Conservation (phyloP, 257 asterid species). For the Oldenlandia corymbosa region DNA sequence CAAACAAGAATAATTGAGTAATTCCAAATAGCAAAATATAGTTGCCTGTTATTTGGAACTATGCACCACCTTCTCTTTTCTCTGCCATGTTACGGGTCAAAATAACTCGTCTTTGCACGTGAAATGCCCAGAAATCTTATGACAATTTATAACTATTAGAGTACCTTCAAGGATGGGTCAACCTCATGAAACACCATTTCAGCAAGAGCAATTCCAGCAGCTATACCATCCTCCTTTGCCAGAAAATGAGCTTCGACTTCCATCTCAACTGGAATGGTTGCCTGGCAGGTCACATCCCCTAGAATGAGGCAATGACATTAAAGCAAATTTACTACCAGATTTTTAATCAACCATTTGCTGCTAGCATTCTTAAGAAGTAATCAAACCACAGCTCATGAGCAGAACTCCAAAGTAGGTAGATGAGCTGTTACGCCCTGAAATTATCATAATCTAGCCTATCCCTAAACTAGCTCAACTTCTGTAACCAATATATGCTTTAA, state of each 20-base stretch:
- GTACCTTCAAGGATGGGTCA: conserved; percentile 83
- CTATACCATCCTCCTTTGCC: conserved; percentile 91
- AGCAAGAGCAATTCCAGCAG: conserved; percentile 89
- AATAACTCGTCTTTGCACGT: not conserved
- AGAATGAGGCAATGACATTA: conserved; percentile 14
- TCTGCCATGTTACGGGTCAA: no score
- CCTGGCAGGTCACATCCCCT: conserved; percentile 97
- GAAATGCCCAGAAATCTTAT: not conserved
- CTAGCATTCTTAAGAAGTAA: not conserved
- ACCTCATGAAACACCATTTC: conserved; percentile 84
- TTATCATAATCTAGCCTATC: not conserved
- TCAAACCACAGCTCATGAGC: not conserved
- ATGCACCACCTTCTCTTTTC: no score
- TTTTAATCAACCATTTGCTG: not conserved
- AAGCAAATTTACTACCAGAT: not conserved
- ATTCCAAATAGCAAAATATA: no score
- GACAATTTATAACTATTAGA: not conserved
- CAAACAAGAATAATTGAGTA: not conserved
- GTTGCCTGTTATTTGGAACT: not conserved
- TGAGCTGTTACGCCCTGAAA: not conserved
- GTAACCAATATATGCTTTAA: no score
- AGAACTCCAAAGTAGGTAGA: not conserved
- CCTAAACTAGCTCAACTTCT: not conserved
- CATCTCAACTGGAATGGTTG: conserved; percentile 80
- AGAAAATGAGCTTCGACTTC: conserved; percentile 87